These are phyloP conservation scores for Fusarium vanettenii DNA, from an alignment of 2,329 filamentous ascomycete species.

Conservation along the genomic window DNA sequence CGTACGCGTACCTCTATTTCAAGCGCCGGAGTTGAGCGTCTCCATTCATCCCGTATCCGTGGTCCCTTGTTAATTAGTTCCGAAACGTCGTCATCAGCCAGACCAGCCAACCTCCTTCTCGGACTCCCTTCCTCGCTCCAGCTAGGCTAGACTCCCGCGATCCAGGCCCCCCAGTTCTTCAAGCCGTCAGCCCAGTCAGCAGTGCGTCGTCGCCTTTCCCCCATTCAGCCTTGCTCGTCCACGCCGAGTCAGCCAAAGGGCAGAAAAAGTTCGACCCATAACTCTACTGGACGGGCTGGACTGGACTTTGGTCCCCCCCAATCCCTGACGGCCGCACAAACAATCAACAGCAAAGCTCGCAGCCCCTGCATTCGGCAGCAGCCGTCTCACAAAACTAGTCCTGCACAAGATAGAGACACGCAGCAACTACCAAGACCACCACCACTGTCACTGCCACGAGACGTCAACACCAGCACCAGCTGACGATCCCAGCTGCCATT, in stretches of 20 bases:
- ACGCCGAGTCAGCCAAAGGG: constrained; percentile 34
- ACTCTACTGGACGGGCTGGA: background rate
- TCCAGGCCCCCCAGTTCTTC: constrained; percentile 30
- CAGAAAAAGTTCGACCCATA: constrained; percentile 26
- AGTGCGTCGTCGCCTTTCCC: constrained; percentile 23
- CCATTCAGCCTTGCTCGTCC: constrained; percentile 36
- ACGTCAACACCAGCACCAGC: constrained; percentile 27
- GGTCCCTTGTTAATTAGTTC: constrained; percentile 29
- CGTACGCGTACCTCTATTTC: background rate
- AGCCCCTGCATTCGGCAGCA: constrained; percentile 43
- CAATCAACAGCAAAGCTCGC: constrained; percentile 22
- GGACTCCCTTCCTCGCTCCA: constrained; percentile 11
- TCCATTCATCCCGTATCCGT: background rate
- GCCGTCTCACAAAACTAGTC: constrained; percentile 36
- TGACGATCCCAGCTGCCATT: constrained; percentile 14
- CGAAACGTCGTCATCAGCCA: constrained; percentile 24
- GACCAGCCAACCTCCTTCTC: constrained; percentile 30
- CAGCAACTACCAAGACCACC: constrained; percentile 32
- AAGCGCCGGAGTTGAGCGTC: background rate
- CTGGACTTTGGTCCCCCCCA: constrained; percentile 3
- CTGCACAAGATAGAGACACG: constrained; percentile 43
- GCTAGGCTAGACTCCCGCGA: constrained; percentile 31
- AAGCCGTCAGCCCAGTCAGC: constrained; percentile 33
- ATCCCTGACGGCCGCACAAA: constrained; percentile 29
- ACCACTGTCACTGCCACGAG: background rate